Evolutionary conservation across 768 basidiomycete genomes (phyloP), one percentile per base, ranked within the genome.

Genomic region (Scleroderma bovista): DNA sequence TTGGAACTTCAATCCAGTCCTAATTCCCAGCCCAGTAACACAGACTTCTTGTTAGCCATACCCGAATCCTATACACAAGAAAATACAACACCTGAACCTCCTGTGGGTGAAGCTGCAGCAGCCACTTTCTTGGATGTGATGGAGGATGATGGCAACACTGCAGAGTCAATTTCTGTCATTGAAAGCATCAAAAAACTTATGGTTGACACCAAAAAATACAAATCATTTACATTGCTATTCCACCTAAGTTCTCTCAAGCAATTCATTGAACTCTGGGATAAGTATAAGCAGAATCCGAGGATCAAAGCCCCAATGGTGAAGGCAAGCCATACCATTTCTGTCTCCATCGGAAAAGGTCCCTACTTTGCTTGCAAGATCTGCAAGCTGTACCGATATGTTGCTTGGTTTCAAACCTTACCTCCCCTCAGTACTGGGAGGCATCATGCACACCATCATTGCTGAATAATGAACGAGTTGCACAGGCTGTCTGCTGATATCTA

Each of bases 281-380:
- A 50, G n/a, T 50, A 50, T 23, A 44, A 44, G 24, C 7, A 8
- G 24, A 38, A 36, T 17, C 49, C 33, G 24, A 1, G 42, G 13
- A 50, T 50, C 17, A 50, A 44, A 44, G 32, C 49, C 36, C 49
- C 42, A 13, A 50, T 36, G 42, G 9, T 29, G 12, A 50, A 50
- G 36, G 16, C 42, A 6, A 50, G 49, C 20, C 20, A 26, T 4
- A 16, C 32, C 20, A 19, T 50, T 36, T 41, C 48, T 20, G 36
- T 44, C n/a, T 50, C 48, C 10, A 33, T 50, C 23, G 32, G 31
- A 17, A 50, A 50, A 24, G 48, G 48, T 3, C 9, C 5, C 15
- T 50, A 50, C 19, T 16, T 50, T 19, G 20, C 42, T 22, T 4
- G 20, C 26, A 50, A 50, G 19, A 50, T 50, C 10, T 15, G n/a